phyloP scores from a whole-genome alignment of 108 stramenopile genomes.

The Epithemia pelagica region DNA sequence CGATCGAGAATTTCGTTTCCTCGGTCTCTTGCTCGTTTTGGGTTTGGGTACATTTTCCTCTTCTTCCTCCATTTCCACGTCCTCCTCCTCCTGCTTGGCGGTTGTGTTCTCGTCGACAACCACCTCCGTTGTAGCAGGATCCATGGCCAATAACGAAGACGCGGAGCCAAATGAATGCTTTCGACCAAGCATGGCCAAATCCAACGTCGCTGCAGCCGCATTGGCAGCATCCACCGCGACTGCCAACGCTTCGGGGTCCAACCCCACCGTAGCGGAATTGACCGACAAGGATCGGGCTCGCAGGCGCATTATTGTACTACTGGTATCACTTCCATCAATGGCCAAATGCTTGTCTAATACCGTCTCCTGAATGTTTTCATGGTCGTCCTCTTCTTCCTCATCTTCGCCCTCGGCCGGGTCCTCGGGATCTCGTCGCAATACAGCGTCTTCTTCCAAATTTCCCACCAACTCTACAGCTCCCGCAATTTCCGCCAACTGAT shows the following conservation, averaged over 20 bases:
- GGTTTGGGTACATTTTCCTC: not conserved
- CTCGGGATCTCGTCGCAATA: not conserved
- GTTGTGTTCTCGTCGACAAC: not conserved
- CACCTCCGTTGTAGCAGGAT: no score
- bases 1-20: not conserved
- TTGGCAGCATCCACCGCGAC: not conserved
- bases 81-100: no score
- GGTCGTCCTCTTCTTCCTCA: not conserved
- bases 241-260: not conserved
- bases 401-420: not conserved
- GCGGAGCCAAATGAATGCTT: not conserved
- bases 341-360: not conserved
- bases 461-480: conserved; percentile 26
- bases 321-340: not conserved
- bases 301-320: not conserved
- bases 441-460: conserved; percentile 6
- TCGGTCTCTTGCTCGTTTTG: not conserved
- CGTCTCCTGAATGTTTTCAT: not conserved
- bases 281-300: not conserved
- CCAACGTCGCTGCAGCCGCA: not conserved
- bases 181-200: not conserved
- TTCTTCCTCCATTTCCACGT: not conserved
- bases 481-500: conserved; percentile 40
- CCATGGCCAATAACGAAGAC: not conserved
- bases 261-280: not conserved